Base-by-base conservation (phyloP, 208 protist genomes). In the Strigomonas galati region DNA sequence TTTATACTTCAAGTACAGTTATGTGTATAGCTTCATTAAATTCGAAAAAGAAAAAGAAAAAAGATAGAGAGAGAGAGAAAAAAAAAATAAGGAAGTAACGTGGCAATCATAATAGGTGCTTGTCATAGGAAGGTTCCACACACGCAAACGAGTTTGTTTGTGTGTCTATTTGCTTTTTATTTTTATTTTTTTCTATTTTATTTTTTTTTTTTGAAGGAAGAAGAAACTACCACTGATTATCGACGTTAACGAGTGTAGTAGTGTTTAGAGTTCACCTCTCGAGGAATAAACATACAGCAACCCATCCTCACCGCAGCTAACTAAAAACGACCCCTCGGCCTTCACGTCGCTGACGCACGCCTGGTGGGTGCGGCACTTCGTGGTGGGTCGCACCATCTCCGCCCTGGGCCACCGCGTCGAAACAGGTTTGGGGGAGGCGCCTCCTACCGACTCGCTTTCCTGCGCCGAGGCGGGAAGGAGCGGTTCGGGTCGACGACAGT, bases 241-340 rank as follows among this genome's bases (percentile, higher is more conserved):
- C 6, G 37, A 44, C 6, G 14, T 65, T 14, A 23, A 46, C 14
- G 48, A 27, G 37, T 19, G 21, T 44, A 2, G 15, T 4, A 24
- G 27, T 10, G 10, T 10, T 40, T 40, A 40, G 4, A 40, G 4
- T 10, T 40, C 35, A 40, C 35, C 35, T 40, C 35, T 40, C 10
- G 35, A 40, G 10, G 35, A 40, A 37, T 35, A 87, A 1, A 91
- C 58, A 46, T 80, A 76, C 21, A 92, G 49, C 52, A 82, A 74
- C 12, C 86, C 86, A 54, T 92, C 86, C 49, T 85, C 79, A 1
- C 75, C 76, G 65, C 76, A 92, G 57, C 80, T 88, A 5, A 92
- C 78, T 17, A 84, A 71, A 43, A 81, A 92, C 0, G 74, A 49
- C 12, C 79, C 81, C n/a, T 92, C 82, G 54, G 84, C 69, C 53